Conservation (phyloP, 2,329 filamentous ascomycete genomes). For the Aureobasidium sp. region DNA sequence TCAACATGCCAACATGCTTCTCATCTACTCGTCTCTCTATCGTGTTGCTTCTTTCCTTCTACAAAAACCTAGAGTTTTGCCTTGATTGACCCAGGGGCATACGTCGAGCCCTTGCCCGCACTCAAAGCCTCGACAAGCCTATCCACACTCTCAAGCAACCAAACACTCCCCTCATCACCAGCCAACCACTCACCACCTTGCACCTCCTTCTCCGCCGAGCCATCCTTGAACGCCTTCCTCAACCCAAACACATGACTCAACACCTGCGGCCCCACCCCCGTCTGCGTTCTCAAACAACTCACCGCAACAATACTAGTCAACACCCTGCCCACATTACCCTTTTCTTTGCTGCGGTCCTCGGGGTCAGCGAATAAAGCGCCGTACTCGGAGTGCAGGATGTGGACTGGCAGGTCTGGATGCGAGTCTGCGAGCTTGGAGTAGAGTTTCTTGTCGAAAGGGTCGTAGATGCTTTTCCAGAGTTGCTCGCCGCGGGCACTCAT, state of each 20-base stretch:
- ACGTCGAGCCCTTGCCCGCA: conserved; percentile 45
- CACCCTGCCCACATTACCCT: conserved; percentile 57
- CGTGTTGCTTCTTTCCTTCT: background rate
- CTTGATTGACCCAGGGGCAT: conserved; percentile 46
- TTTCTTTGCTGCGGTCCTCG: conserved; percentile 23
- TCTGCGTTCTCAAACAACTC: conserved; percentile 68
- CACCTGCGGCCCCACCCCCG: conserved; percentile 76
- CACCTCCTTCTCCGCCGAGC: conserved; percentile 43
- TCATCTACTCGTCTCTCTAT: background rate
- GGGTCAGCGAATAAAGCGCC: conserved; percentile 67
- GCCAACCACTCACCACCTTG: conserved; percentile 60
- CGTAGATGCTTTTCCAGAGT: conserved; percentile 73
- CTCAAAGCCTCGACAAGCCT: conserved; percentile 47
- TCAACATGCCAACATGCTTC: background rate
- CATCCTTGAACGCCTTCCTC: conserved; percentile 67
- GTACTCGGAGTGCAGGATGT: conserved; percentile 71
- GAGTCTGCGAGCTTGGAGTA: conserved; percentile 62
- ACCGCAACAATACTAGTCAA: conserved; percentile 69
- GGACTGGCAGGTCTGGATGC: conserved; percentile 75
- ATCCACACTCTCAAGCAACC: conserved; percentile 58
- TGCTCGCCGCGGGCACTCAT: conserved; percentile 53
- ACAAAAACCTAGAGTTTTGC: conserved; percentile 30
- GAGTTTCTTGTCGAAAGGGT: conserved; percentile 66
- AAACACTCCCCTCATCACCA: conserved; percentile 56
- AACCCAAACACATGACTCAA: conserved; percentile 74